Evolutionary conservation across 2,329 filamentous ascomycete species (phyloP), one percentile per base, ranked within the genome.

Genomic region (Hirsutella rhossiliensis): DNA sequence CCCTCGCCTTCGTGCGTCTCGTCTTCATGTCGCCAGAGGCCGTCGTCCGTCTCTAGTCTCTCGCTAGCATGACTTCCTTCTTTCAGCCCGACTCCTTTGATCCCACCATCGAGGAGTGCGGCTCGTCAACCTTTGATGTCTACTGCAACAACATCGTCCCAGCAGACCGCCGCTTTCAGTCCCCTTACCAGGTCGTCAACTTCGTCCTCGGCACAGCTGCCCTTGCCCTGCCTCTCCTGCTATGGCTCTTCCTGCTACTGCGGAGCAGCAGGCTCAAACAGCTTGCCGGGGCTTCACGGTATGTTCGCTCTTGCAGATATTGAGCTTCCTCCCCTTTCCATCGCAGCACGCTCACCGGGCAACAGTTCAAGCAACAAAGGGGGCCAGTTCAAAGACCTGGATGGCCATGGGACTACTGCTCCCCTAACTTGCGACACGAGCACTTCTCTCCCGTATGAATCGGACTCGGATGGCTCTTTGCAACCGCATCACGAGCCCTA

Each of bases 11-110:
- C 15, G 4, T 38, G 5, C 31, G 17, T 20, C 43, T 4, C 31
- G 40, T 18, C 15, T 36, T 36, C 13, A 12, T 15, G 31, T 40
- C 17, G 19, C 15, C 23, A 4, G n/a, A 15, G 23, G 11, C 11
- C 34, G 6, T 17, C 34, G 15, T 42, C 15, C 28, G 31, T 30
- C 32, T 44, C 23, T n/a, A 31, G 30, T 40, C 41, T 46, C 29
- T 32, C 42, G 13, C 11, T 34, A 43, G 41, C 28, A 63, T 62
- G 60, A 55, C 60, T n/a, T 62, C 59, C 3, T 61, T 61, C 47
- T 58, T 61, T 43, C 59, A 57, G 47, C 58, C 57, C 17, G 48
- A 50, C 30, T 54, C 50, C n/a, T 54, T 52, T 32, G 56, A 61
- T 45, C 55, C 57, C 4, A 50, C 53, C 39, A 46, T 56, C 34